Conservation (phyloP, 352 stramenopile species). For the Sclerospora graminicola region DNA sequence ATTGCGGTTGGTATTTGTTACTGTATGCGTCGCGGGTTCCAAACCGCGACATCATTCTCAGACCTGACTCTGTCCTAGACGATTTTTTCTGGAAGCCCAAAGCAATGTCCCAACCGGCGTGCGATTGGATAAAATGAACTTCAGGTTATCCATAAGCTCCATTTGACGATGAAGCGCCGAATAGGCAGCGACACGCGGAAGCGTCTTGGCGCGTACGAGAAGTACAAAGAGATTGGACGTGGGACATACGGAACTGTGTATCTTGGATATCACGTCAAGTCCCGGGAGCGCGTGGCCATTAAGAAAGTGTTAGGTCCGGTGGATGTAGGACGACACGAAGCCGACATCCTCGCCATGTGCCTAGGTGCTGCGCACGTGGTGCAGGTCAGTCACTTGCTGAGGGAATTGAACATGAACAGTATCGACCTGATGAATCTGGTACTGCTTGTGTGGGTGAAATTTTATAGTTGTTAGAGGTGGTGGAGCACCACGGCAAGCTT, state of each 20-base stretch:
- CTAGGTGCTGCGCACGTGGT: slow-evolving; percentile 38
- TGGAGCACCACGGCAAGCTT: slow-evolving; percentile 51
- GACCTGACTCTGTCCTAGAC: too few species aligned
- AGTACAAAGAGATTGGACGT: slow-evolving; percentile 64
- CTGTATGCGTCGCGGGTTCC: background rate
- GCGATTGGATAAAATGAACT: too few species aligned
- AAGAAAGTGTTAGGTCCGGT: slow-evolving; percentile 59
- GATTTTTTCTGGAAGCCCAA: too few species aligned
- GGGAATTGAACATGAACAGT: too few species aligned
- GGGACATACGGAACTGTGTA: slow-evolving; percentile 77
- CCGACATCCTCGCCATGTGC: slow-evolving; percentile 38
- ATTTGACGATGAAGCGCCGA: slow-evolving; percentile 20
- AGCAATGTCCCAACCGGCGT: too few species aligned
- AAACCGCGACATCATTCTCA: background rate
- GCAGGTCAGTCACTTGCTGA: slow-evolving; percentile 25
- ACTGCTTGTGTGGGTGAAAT: background rate
- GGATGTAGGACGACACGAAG: slow-evolving; percentile 33
- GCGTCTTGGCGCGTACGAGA: slow-evolving; percentile 56
- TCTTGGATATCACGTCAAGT: slow-evolving; percentile 33
- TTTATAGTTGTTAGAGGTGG: slow-evolving; percentile 41
- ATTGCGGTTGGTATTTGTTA: too few species aligned
- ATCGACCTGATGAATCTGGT: too few species aligned
- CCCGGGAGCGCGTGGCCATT: slow-evolving; percentile 38
- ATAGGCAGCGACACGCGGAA: slow-evolving; percentile 25
- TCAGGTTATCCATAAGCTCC: too few species aligned